Evolutionary conservation across 495 filamentous ascomycete genomes (phyloP), one percentile per base, ranked within the genome.

Genomic region (Aspergillus kassunensis): DNA sequence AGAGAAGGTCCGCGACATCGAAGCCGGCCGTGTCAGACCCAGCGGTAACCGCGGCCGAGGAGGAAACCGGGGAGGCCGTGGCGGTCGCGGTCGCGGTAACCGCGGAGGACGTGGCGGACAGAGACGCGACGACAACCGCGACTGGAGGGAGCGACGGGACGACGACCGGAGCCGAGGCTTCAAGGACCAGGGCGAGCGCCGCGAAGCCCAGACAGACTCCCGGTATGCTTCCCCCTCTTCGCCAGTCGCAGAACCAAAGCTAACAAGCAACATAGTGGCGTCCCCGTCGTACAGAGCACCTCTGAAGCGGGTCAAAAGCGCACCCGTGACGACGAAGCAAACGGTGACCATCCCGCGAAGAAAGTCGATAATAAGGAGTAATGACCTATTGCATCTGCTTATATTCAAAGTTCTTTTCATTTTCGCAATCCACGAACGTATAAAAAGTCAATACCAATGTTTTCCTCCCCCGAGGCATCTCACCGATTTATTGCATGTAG

Each of bases 1-100:
- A 20, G 78, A 82, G 65, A 95, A 96, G 76, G 76, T 77, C 30
- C 65, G 81, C 45, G 84, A 89, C 21, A 95, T 95, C 69, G 78
- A 82, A 54, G 79, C 83, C 7, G 91, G 89, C 24, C 81, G 79
- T 36, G 67, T 95, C 33, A 68, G 80, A 58, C 79, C 84, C 35
- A 80, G 69, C 62, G 67, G 59, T 51, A 39, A 55, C 27, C 63
- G 65, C 49, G 61, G 66, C 19, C 51, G 61, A 30, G 62, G 61
- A 34, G 59, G 57, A n/a, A 37, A 53, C 20, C 41, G 60, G 30
- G 68, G 53, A 40, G 61, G 51, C 6, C 63, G 67, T 13, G 63
- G 68, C 46, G 64, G 71, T 15, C 66, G 69, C 16, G 42, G 64
- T 24, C 66, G 68, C 16, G 53, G 66, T 3, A 52, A 59, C 44